A percentile compares a stretch with the other conserved stretches of the same genome.
These are phyloP conservation scores for Ochromonas danica DNA, from an alignment of 108 stramenopile species.

Conservation along the genomic window DNA sequence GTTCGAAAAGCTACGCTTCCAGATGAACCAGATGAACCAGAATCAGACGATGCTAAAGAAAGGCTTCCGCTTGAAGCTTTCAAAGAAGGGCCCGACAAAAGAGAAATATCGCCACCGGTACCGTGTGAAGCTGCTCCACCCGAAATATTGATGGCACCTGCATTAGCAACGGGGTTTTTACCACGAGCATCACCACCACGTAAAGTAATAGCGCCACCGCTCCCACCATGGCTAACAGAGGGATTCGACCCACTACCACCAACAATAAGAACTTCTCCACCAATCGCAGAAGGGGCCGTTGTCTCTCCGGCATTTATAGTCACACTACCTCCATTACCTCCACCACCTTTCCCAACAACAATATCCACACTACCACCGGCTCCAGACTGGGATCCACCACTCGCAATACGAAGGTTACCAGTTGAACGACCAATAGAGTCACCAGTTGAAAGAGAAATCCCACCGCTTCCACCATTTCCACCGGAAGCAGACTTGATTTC, in stretches of 20 bases:
- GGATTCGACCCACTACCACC: background rate
- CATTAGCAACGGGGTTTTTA: background rate
- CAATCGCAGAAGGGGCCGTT: background rate
- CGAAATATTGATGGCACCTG: background rate
- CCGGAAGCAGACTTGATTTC: background rate
- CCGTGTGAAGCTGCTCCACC: too few species aligned
- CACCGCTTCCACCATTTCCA: background rate
- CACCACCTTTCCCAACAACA: constrained; percentile 2
- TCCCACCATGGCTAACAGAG: background rate
- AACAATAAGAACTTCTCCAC: constrained; percentile 1
- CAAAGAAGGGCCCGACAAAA: too few species aligned
- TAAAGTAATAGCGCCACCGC: background rate
- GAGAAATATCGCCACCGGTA: too few species aligned
- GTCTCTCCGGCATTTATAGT: background rate
- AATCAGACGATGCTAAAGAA: too few species aligned
- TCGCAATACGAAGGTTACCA: background rate
- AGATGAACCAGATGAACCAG: too few species aligned
- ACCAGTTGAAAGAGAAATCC: background rate
- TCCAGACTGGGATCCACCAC: background rate
- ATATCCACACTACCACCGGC: background rate
- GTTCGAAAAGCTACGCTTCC: too few species aligned
- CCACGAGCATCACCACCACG: background rate
- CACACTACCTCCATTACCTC: constrained; percentile 10
- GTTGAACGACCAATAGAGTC: background rate
- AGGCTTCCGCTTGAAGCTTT: too few species aligned